A percentile compares a stretch with the other conserved stretches of the same genome.
Evolutionary conservation across 208 protist genomes (phyloP).

Genomic region (Leishmania lainsoni): DNA sequence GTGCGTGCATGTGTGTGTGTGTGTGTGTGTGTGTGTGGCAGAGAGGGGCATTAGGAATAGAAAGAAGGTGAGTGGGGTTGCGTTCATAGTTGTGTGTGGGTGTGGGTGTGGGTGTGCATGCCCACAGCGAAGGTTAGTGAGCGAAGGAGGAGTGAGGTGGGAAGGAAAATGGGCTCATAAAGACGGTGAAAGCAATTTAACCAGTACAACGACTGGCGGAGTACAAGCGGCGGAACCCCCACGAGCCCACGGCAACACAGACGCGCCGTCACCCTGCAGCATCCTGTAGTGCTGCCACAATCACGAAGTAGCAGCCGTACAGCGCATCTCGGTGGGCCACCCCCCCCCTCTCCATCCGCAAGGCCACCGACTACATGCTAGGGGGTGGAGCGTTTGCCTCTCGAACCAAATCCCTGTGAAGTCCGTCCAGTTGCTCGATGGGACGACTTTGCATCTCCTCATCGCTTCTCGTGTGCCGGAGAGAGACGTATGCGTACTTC

Average conservation of each 20-base stretch:
- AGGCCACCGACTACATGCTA: neutral
- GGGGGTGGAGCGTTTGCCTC: too few relatives aligned
- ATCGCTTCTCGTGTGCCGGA: neutral
- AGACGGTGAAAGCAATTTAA: neutral
- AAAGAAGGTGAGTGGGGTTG: too few relatives aligned
- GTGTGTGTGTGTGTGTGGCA: neutral
- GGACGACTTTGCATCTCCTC: neutral
- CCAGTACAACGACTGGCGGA: neutral
- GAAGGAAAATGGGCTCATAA: neutral
- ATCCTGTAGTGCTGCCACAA: neutral
- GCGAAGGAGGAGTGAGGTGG: neutral
- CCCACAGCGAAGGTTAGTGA: neutral
- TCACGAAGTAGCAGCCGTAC: neutral
- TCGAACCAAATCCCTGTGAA: neutral
- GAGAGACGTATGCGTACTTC: neutral
- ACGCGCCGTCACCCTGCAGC: neutral
- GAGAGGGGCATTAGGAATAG: too few relatives aligned
- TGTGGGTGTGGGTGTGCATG: slow-evolving; percentile 7
- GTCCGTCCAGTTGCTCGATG: neutral
- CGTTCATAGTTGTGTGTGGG: neutral
- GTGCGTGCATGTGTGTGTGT: neutral
- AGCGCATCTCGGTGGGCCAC: neutral
- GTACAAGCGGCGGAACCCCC: neutral
- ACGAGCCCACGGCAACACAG: neutral
- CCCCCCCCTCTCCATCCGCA: neutral